These are phyloP conservation scores for Globisporangium uncinulatum DNA, from an alignment of 352 stramenopile genomes.

Conservation along the genomic window DNA sequence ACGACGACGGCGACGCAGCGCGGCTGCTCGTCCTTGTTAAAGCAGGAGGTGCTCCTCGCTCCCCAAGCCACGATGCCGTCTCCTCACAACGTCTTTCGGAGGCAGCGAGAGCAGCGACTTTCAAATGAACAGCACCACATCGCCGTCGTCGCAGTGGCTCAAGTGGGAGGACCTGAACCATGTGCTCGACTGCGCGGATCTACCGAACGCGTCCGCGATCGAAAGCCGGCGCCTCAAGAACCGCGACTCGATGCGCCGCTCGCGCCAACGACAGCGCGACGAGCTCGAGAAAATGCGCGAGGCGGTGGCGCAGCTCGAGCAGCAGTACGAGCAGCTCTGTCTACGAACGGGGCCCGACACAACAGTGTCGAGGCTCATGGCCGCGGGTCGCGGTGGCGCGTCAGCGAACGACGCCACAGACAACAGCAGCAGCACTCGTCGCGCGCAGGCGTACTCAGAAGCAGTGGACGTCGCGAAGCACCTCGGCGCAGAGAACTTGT, in stretches of 20 bases:
- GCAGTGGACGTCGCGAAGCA: conserved; percentile 24
- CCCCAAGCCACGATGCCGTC: not conserved
- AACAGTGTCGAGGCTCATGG: not conserved
- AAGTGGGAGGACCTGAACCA: conserved; percentile 27
- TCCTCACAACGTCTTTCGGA: not conserved
- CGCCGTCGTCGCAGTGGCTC: conserved; percentile 36
- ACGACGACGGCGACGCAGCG: not conserved
- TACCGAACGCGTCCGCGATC: conserved; percentile 24
- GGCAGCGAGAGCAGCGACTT: not conserved
- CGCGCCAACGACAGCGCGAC: conserved; percentile 39
- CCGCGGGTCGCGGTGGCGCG: too few species aligned
- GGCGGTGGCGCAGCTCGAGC: conserved; percentile 31
- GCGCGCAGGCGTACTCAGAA: conserved; percentile 17
- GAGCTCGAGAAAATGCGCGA: conserved; percentile 34
- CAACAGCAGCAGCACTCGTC: too few species aligned
- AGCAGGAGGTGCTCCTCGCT: not conserved
- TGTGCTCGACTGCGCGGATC: conserved; percentile 24
- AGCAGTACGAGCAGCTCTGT: conserved; percentile 35
- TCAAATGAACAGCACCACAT: not conserved
- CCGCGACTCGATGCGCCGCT: conserved; percentile 52
- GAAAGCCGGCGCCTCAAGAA: conserved; percentile 43
- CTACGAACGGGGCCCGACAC: conserved; percentile 15
- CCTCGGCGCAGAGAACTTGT: conserved; percentile 49
- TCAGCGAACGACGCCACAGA: not conserved
- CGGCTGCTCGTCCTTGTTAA: not conserved